These are phyloP conservation scores for Tetrastigma voinierianum DNA, from an alignment of 164 flowering plant species.

Conservation along the genomic window DNA sequence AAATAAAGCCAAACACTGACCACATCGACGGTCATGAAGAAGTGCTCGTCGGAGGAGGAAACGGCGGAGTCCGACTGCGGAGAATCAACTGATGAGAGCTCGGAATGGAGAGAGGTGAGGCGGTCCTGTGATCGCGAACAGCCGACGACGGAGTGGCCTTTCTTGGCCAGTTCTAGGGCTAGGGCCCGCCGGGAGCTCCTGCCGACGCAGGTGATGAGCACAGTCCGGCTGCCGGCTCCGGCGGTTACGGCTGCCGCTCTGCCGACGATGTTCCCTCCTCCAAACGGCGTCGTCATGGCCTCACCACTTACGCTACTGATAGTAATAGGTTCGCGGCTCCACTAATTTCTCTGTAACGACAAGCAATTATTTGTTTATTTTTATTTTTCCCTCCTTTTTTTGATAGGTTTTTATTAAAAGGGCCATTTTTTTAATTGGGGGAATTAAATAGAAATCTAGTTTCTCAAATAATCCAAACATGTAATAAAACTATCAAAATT, in stretches of 20 bases:
- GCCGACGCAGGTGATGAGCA: conserved; percentile 84
- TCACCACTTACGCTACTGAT: no score
- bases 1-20: conserved; percentile 25
- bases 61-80: conserved; percentile 8
- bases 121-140: conserved; percentile 77
- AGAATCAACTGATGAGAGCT: conserved; percentile 32
- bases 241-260: background rate
- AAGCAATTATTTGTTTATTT: no score
- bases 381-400: no score
- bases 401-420: no score
- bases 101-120: conserved; percentile 53
- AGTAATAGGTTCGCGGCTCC: no score
- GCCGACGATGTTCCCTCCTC: background rate
- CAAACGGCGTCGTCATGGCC: background rate
- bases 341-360: no score
- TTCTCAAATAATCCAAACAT: no score
- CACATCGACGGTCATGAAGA: conserved; percentile 63
- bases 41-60: conserved; percentile 36
- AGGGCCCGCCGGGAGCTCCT: conserved; percentile 83
- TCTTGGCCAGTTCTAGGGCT: conserved; percentile 70
- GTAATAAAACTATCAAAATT: no score
- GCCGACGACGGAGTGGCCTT: conserved; percentile 81
- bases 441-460: no score
- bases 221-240: conserved; percentile 22
- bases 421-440: no score